These are phyloP conservation scores for Coccomyxa sp. DNA, from an alignment of 139 green algal species.

Conservation along the genomic window DNA sequence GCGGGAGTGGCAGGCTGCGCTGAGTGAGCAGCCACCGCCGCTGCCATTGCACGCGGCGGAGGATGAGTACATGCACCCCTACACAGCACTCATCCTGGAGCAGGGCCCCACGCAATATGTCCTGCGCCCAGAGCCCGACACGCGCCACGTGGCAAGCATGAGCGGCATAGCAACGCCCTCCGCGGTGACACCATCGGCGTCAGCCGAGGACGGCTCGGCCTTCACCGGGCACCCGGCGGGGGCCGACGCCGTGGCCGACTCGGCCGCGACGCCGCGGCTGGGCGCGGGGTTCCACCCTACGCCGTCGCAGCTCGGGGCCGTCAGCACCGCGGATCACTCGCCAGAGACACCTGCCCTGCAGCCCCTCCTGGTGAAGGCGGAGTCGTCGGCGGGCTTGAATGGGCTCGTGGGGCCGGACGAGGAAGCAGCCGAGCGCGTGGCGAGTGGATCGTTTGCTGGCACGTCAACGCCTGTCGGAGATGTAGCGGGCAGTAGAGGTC, in stretches of 20 bases:
- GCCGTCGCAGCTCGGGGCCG: too few species aligned
- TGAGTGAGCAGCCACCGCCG: neutral
- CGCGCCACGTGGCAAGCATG: neutral
- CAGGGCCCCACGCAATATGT: conserved; percentile 14
- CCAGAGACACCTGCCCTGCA: neutral
- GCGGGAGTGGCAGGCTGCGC: neutral
- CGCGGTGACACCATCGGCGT: neutral
- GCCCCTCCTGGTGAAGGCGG: too few species aligned
- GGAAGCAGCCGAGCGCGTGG: too few species aligned
- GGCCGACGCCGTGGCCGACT: neutral
- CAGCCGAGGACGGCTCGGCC: neutral
- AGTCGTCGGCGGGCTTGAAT: too few species aligned
- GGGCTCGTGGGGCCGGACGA: too few species aligned
- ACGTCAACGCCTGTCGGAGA: neutral
- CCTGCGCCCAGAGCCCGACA: neutral
- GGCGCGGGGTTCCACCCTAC: too few species aligned
- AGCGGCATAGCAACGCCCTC: conserved; percentile 5
- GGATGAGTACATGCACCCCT: conserved; percentile 53
- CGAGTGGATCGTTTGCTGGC: too few species aligned
- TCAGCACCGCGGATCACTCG: too few species aligned
- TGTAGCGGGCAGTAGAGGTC: neutral
- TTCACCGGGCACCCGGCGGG: neutral
- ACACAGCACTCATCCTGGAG: conserved; percentile 47
- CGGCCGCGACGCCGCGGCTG: neutral
- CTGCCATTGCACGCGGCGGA: neutral